Percentiles rank a stretch among this genome's conserved stretches.
Conservation (phyloP, 2,329 filamentous ascomycete species). For the Pseudonectria foliicola region DNA sequence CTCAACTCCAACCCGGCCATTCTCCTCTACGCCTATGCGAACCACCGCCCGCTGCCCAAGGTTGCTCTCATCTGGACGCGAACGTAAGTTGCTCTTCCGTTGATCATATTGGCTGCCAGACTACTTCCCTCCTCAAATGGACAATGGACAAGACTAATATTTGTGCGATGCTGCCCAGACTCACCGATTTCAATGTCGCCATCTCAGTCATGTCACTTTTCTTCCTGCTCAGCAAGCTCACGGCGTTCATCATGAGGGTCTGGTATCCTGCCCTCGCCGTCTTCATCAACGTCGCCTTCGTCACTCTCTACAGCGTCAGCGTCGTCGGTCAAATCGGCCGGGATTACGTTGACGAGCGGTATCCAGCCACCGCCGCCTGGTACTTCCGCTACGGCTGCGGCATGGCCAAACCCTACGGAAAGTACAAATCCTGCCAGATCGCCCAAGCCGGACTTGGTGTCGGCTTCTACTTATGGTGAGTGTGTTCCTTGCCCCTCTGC, state of each 20-base stretch:
- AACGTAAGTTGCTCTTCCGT: conserved; percentile 46
- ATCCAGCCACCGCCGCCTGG: conserved; percentile 61
- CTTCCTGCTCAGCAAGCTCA: conserved; percentile 63
- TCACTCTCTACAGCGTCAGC: conserved; percentile 57
- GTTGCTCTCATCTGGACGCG: conserved; percentile 66
- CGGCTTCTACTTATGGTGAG: conserved; percentile 62
- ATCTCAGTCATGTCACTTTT: conserved; percentile 72
- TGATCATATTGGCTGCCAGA: too few species aligned
- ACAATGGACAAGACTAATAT: too few species aligned
- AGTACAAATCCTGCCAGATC: conserved; percentile 55
- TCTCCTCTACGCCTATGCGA: conserved; percentile 66
- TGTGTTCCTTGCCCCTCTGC: conserved; percentile 10
- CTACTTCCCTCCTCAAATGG: not conserved
- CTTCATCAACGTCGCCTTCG: conserved; percentile 49
- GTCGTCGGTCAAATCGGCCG: conserved; percentile 65
- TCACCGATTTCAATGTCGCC: conserved; percentile 70
- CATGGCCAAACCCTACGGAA: conserved; percentile 46
- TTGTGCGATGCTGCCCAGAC: conserved; percentile 35
- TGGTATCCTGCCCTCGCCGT: conserved; percentile 61
- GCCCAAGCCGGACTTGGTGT: conserved; percentile 62
- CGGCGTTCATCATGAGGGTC: conserved; percentile 62
- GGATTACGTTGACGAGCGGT: conserved; percentile 60
- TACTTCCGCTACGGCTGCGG: conserved; percentile 66
- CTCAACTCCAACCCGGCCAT: conserved; percentile 69
- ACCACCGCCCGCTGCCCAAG: conserved; percentile 54